Percentiles rank a stretch among this genome's conserved stretches.
Evolutionary conservation across 148 eudicot species (phyloP).

Genomic region (Vaccinium macrocarpon): DNA sequence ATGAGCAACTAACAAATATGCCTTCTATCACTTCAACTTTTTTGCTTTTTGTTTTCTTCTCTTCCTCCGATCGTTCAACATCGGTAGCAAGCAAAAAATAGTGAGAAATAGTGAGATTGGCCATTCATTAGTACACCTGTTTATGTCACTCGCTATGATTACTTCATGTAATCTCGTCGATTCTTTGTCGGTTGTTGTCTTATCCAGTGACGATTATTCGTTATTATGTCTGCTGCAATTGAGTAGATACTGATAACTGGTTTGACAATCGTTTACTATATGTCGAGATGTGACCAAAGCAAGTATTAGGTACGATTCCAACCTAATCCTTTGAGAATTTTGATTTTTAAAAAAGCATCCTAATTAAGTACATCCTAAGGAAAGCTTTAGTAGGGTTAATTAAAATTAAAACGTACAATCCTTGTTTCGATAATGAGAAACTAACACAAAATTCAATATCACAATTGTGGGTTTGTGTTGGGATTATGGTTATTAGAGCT

Average conservation of each 20-base stretch:
- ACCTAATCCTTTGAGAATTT: not conserved
- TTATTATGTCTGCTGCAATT: not conserved
- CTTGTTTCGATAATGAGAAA: slow-evolving; percentile 8
- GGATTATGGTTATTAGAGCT: not conserved
- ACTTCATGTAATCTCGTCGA: not conserved
- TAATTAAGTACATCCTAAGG: not conserved
- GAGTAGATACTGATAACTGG: not conserved
- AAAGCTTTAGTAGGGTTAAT: not conserved
- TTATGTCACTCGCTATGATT: not conserved
- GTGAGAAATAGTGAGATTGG: too few species aligned
- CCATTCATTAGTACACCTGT: not conserved
- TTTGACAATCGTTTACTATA: not conserved
- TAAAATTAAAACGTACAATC: not conserved
- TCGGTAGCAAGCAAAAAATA: not conserved
- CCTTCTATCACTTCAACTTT: not conserved
- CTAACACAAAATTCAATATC: not conserved
- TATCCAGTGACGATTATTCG: not conserved
- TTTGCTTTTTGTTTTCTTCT: not conserved
- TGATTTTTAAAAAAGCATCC: not conserved
- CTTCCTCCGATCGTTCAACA: not conserved
- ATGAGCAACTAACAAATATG: slow-evolving; percentile 3
- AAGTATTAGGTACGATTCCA: not conserved
- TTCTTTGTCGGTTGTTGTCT: not conserved
- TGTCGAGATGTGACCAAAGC: not conserved
- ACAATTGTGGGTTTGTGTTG: slow-evolving; percentile 11